phyloP scores from a whole-genome alignment of 2,329 filamentous ascomycete genomes.

The Pestalotiopsis sp. region DNA sequence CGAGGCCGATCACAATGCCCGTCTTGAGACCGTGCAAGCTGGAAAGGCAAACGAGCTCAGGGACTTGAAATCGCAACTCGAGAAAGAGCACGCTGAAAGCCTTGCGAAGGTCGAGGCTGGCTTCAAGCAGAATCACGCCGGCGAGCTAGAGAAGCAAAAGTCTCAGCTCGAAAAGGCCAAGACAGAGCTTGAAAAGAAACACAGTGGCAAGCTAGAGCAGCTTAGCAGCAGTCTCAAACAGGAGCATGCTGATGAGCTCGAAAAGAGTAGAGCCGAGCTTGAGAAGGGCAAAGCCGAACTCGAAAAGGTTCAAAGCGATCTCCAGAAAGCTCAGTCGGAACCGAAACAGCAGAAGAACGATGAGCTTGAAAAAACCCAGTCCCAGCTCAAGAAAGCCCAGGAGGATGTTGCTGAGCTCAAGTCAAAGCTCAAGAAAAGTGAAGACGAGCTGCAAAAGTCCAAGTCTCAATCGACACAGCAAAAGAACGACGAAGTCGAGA shows the following conservation, averaged over 20 bases:
- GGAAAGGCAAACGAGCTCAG: slow-evolving; percentile 2
- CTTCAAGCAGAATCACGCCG: slow-evolving; percentile 41
- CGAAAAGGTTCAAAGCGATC: neutral
- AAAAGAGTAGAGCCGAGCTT: neutral
- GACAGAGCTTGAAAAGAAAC: slow-evolving; percentile 15
- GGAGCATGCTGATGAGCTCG: neutral
- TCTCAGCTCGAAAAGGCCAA: slow-evolving; percentile 28
- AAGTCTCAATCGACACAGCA: slow-evolving; percentile 46
- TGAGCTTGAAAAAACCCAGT: neutral
- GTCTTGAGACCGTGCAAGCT: neutral
- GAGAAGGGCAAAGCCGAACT: neutral
- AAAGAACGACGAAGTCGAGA: slow-evolving; percentile 36
- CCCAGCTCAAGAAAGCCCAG: neutral
- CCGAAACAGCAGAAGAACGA: neutral
- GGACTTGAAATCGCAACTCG: neutral
- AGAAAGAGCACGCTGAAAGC: neutral
- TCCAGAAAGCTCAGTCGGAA: neutral
- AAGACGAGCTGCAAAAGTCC: slow-evolving; percentile 39
- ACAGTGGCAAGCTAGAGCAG: slow-evolving; percentile 22
- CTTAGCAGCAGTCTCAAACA: neutral
- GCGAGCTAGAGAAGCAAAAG: neutral
- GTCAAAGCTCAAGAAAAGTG: slow-evolving; percentile 10
- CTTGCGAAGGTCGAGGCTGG: neutral
- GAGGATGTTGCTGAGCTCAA: slow-evolving; percentile 14
- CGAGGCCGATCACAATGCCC: neutral